A percentile compares a stretch with the other conserved stretches of the same genome.
Conservation (phyloP, 768 basidiomycete species). For the Leucocoprinus sp. region DNA sequence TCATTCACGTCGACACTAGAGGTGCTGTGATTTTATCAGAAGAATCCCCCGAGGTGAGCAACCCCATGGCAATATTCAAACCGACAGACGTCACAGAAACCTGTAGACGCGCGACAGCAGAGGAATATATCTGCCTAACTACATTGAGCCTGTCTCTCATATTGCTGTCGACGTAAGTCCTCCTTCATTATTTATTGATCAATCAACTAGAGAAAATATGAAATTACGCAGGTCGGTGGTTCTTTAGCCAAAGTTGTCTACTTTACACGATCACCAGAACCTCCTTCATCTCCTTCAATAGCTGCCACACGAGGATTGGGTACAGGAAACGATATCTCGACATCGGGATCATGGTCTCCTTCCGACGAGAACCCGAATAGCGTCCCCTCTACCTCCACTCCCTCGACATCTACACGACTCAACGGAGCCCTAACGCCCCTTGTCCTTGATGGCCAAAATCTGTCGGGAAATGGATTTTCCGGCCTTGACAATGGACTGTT, state of each 20-base stretch:
- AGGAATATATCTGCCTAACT: constrained; percentile 95
- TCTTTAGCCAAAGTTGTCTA: constrained; percentile 97
- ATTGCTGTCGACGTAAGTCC: constrained; percentile 90
- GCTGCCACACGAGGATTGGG: constrained; percentile 52
- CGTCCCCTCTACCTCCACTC: constrained; percentile 21
- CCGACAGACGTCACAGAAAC: constrained; percentile 10
- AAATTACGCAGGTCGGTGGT: constrained; percentile 73
- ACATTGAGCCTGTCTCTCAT: constrained; percentile 96
- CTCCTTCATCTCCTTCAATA: constrained; percentile 69
- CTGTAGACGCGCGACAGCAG: constrained; percentile 82
- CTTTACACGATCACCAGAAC: constrained; percentile 89
- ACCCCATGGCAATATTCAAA: constrained; percentile 1
- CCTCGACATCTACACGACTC: constrained; percentile 30
- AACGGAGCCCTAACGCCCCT: constrained; percentile 81
- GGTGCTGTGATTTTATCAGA: constrained; percentile 91
- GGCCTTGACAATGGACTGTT: constrained; percentile 37
- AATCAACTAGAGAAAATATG: background rate
- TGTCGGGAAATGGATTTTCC: constrained; percentile 25
- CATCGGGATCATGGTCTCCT: constrained; percentile 38
- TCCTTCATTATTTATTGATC: constrained; percentile 1
- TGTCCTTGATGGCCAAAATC: constrained; percentile 45
- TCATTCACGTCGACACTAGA: constrained; percentile 91
- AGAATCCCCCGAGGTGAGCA: constrained; percentile 84
- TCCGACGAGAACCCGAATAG: constrained; percentile 23
- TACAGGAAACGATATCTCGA: constrained; percentile 36